Conservation (phyloP, 768 basidiomycete species). For the Tubosaeta brunneosetosa region DNA sequence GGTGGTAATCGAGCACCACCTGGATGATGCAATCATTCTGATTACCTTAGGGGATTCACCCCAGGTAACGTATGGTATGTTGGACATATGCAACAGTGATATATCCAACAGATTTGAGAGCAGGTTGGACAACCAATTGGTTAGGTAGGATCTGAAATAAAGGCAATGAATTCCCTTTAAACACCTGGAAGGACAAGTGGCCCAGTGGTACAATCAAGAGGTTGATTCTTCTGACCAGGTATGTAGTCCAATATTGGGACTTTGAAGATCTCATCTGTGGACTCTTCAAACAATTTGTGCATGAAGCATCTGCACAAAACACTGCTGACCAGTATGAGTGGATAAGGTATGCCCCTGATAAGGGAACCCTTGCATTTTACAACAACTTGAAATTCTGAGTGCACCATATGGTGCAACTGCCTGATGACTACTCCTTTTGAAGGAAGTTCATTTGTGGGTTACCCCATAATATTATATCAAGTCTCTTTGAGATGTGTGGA, state of each 20-base stretch:
- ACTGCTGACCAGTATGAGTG: not conserved
- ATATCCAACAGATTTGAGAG: not conserved
- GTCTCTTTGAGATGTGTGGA: not conserved
- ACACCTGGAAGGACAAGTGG: not conserved
- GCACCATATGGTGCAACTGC: no score
- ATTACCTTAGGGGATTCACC: not conserved
- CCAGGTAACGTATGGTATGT: not conserved
- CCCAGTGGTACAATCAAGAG: not conserved
- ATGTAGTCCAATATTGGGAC: not conserved
- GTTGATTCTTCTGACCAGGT: not conserved
- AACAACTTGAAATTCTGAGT: no score
- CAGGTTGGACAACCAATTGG: not conserved
- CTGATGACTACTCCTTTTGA: no score
- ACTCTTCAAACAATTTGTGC: not conserved
- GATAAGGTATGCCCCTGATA: conserved; percentile 15
- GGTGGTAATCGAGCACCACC: no score
- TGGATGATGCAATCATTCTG: no score
- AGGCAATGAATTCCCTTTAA: no score
- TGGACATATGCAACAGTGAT: not conserved
- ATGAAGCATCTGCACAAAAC: not conserved
- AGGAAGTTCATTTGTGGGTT: no score
- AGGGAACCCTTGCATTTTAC: no score
- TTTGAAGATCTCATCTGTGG: not conserved
- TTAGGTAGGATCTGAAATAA: not conserved
- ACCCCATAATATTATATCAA: no score